Base-by-base conservation (phyloP, 2,329 filamentous ascomycete genomes). In the Fusarium siculi region DNA sequence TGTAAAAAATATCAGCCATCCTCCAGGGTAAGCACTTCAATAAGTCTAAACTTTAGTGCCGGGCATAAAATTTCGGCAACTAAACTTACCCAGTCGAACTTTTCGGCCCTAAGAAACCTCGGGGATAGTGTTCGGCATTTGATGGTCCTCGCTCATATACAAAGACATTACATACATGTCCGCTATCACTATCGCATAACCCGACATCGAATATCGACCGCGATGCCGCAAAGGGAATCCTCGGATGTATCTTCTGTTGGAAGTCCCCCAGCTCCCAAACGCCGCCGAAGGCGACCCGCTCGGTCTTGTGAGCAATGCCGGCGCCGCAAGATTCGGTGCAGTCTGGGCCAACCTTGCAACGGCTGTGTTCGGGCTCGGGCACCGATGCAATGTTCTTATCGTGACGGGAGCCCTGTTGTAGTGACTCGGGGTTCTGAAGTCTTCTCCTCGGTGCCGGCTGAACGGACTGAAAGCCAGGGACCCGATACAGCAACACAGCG, bases 21-120 rank as follows among this genome's bases (percentile, higher is more conserved):
- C 83, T 6, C 88, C 88, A 0, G 88, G 84, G 89, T 89, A 91
- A 5, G 67, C 69, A 30, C 77, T 74, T 16, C 14, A 74, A 74
- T 15, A 55, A 57, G 21, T 16, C 68, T 65, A 63, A 65, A 60
- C 54, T 66, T 71, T 66, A 68, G 67, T 49, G 46, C 61, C 69
- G 73, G 68, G 18, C 14, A n/a, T 49, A 49, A 55, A 40, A 78
- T 44, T 23, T 70, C 19, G 73, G 30, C 30, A 30, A 30, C 9
- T 30, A 30, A 30, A 10, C 30, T 30, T 30, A 30, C 30, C 11
- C 30, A 30, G 10, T 30, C 30, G 30, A 30, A 11, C 10, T 57
- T 16, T 55, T 44, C 72, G 63, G 66, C 21, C 43, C 34, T 62
- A 53, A 66, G 19, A 60, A 60, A 63, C 3, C 9, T 72, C 75